Base-by-base conservation (phyloP, 768 basidiomycete genomes). In the Leucocoprinus birnbaumii region DNA sequence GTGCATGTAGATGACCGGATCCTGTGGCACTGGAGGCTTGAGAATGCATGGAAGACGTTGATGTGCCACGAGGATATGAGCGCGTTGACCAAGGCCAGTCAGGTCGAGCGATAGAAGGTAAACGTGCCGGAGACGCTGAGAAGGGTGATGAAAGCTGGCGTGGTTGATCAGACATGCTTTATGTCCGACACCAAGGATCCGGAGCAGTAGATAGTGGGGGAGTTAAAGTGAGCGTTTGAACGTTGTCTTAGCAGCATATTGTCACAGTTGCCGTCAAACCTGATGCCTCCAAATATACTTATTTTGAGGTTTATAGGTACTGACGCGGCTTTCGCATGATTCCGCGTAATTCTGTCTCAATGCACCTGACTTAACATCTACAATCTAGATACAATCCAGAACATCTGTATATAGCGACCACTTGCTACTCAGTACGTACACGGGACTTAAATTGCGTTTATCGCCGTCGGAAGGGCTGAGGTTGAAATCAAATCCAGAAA, bases 21-120 rank as follows among this genome's bases (percentile, higher is more conserved):
- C 65, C 62, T 48, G 62, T 26, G 1, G 51, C 64, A 16, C 62
- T 56, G 11, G 65, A 63, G 45, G 59, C 60, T 21, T 59, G 59
- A 24, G 67, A 69, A 56, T 71, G 69, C 11, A 71, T 60, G 38
- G 71, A 71, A n/a, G 69, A 65, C 38, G 71, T 71, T 57, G 64
- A 65, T 38, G 62, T 60, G 47, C 67, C 63, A 22, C 65, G 65
- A 22, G 61, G 58, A 53, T 71, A 73, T 51, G 63, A 64, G 47
- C 68, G 70, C n/a, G 71, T 64, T 56, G 71, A 71, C 77, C 84
- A 82, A 49, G 85, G 84, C 79, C 84, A 85, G 57, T 81, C 79
- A 24, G 83, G 82, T 52, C 82, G 74, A 26, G 81, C 74, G 44
- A 82, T 73, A 8, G 78, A 66, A 38, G 78, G 71, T 14, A 70